These are phyloP conservation scores for Lentinula lateritia DNA, from an alignment of 768 basidiomycete genomes.

Conservation along the genomic window DNA sequence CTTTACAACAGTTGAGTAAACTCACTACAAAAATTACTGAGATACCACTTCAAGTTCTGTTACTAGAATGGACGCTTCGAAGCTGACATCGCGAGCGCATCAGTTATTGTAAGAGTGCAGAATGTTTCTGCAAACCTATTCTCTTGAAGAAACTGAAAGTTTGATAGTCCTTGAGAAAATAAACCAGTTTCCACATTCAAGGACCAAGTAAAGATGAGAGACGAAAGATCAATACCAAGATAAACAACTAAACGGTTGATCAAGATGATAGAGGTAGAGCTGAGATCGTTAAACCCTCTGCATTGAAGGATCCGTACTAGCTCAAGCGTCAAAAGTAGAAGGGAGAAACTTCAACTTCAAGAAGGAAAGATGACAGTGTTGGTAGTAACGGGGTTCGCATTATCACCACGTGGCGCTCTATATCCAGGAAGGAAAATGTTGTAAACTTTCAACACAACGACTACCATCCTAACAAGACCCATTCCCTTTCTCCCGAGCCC, in stretches of 20 bases:
- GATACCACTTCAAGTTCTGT: not conserved
- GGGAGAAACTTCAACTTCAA: too few relatives aligned
- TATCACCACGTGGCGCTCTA: not conserved
- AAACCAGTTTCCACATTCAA: not conserved
- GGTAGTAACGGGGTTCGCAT: too few relatives aligned
- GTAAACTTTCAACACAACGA: not conserved
- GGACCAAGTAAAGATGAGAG: not conserved
- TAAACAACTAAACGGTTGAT: too few relatives aligned
- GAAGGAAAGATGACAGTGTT: not conserved
- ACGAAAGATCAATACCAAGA: not conserved
- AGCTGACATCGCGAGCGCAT: not conserved
- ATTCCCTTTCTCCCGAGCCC: not conserved
- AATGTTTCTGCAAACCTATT: not conserved
- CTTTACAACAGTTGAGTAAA: not conserved
- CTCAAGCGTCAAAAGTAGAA: too few relatives aligned
- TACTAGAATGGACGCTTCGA: not conserved
- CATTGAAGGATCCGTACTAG: too few relatives aligned
- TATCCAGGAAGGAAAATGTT: not conserved
- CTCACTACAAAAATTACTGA: not conserved
- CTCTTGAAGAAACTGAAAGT: not conserved
- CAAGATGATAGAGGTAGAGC: too few relatives aligned
- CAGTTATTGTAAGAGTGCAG: not conserved
- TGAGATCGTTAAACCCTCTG: too few relatives aligned
- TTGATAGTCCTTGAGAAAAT: not conserved
- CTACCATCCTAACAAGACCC: not conserved